Evolutionary conservation across 1,284 basidiomycete genomes (phyloP).

Genomic region (Cutaneotrichosporon curvatum): DNA sequence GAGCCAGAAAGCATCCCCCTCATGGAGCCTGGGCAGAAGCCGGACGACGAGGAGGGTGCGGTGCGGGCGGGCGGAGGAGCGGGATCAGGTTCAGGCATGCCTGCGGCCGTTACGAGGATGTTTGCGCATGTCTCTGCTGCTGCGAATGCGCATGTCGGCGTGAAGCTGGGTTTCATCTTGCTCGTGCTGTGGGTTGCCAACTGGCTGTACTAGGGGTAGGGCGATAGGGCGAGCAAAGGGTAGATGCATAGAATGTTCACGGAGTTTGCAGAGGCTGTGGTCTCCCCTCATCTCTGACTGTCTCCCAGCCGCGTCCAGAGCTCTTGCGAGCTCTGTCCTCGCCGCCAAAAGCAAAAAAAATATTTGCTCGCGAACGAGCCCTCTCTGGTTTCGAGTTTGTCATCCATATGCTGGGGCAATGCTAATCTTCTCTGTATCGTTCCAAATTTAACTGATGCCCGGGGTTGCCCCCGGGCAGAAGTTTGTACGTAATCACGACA

Average conservation of each 20-base stretch:
- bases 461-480: conserved; percentile 2
- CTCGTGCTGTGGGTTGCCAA: conserved; percentile 43
- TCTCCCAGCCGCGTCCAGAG: no score
- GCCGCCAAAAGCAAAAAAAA: conserved; percentile 6
- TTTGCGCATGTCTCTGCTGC: no score
- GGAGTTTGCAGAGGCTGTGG: no score
- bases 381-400: conserved; percentile 14
- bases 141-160: conserved; percentile 21
- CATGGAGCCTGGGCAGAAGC: conserved; percentile 23
- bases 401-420: conserved; percentile 23
- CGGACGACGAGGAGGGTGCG: conserved; percentile 19
- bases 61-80: not conserved
- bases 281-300: no score
- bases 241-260: no score
- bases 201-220: conserved; percentile 41
- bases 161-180: conserved; percentile 41
- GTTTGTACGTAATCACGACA: not conserved
- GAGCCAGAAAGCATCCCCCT: conserved; percentile 43
- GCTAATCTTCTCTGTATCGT: conserved; percentile 25
- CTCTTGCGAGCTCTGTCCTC: no score
- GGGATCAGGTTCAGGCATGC: no score
- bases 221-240: no score
- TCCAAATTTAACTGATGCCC: conserved; percentile 16
- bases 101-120: no score
- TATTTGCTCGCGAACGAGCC: conserved; percentile 10